Percentiles rank a stretch among this genome's conserved stretches.
These are phyloP conservation scores for Lachancea quebecensis DNA, from an alignment of 805 yeast genomes.

Conservation along the genomic window DNA sequence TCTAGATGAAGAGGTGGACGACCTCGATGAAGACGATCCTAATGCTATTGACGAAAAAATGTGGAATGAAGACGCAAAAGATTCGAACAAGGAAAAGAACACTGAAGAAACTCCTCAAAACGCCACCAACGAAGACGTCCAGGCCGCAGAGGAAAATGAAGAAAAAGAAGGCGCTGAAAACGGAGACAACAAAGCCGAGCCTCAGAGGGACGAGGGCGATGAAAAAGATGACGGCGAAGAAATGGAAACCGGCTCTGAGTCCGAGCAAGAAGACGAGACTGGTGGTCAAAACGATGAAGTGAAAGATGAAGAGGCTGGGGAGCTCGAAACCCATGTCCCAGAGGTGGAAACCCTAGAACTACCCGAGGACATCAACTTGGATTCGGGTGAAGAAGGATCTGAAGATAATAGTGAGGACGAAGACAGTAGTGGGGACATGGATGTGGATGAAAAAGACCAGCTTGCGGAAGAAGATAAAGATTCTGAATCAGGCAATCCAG, in stretches of 20 bases:
- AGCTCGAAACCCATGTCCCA: constrained; percentile 66
- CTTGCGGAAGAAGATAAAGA: constrained; percentile 17
- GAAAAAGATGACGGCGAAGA: constrained; percentile 34
- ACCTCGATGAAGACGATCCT: constrained; percentile 84
- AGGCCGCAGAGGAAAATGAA: constrained; percentile 36
- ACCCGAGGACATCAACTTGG: constrained; percentile 88
- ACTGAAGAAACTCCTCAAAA: constrained; percentile 62
- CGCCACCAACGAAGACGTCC: constrained; percentile 40
- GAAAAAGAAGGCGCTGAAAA: constrained; percentile 27
- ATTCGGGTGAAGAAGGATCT: constrained; percentile 55
- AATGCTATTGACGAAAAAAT: constrained; percentile 93
- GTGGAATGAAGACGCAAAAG: constrained; percentile 93
- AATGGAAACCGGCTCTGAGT: constrained; percentile 44
- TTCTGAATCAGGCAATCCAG: constrained; percentile 15
- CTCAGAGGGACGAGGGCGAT: constrained; percentile 27
- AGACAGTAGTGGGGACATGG: constrained; percentile 33
- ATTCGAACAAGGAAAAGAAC: constrained; percentile 72
- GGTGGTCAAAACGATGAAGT: constrained; percentile 81
- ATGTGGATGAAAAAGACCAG: constrained; percentile 31
- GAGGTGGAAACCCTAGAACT: constrained; percentile 82
- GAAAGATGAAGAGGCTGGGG: constrained; percentile 54
- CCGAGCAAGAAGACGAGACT: constrained; percentile 59
- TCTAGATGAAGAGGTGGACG: constrained; percentile 82
- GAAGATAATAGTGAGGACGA: constrained; percentile 38
- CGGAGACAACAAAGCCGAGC: constrained; percentile 26